Evolutionary conservation across 2,329 filamentous ascomycete genomes (phyloP), one percentile per base, ranked within the genome.

Genomic region (Pochonia chlamydosporia): DNA sequence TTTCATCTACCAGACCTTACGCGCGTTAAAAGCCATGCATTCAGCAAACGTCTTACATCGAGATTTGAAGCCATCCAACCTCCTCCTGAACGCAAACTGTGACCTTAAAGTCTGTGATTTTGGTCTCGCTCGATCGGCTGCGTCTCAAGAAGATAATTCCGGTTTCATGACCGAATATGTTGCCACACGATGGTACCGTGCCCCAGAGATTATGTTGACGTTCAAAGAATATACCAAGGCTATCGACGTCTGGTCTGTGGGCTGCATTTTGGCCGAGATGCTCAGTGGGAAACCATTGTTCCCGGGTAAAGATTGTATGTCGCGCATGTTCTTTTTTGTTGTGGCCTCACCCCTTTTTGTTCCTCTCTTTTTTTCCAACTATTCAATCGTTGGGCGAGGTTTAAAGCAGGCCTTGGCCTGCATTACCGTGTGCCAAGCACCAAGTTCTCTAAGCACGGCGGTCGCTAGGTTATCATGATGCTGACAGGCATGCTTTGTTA

Each of bases 101-200:
- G 93, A 99, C 72, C 78, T 99, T 58, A 99, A 99, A 72, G 93
- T 99, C 58, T 99, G 93, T 72, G 93, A 99, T 68, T 99, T 99
- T 63, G 93, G 93, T 63, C 82, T 99, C 48, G 93, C 93, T 42
- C 85, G 91, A 62, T 97, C 92, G 9, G 93, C 93, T 11, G 93
- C 93, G 8, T 96, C 92, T 9, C 95, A 95, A 57, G 93, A 99
- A 64, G 93, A 99, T 69, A 99, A 99, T 72, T 96, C 92, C n/a
- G 93, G 93, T 20, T 99, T 99, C 81, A 99, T 99, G 93, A 99
- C 93, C 14, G 93, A 99, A 95, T 99, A 99, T 66, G 93, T 99
- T 48, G 93, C 93, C 44, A 99, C 93, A 40, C 85, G 93, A 62
- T 99, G 93, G 93, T 99, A 99, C 72, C 90, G 93, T 69, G 93